Evolutionary conservation across 805 yeast species (phyloP).

Genomic region (Sugiyamaella chiloensis): DNA sequence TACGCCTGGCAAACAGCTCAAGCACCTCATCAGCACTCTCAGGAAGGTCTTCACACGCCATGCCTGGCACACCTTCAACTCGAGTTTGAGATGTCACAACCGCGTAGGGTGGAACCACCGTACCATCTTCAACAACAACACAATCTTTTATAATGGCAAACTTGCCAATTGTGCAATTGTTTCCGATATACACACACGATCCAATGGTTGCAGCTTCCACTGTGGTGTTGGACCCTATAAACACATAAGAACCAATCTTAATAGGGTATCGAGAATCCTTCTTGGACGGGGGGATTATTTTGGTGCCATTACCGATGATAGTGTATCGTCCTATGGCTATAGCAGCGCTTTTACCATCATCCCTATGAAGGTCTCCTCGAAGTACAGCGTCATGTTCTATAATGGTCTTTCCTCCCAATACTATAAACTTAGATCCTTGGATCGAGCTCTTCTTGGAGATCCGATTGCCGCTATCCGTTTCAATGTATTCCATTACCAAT

Average conservation of each 20-base stretch:
- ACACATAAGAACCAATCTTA: slow-evolving; percentile 37
- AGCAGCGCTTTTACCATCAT: slow-evolving; percentile 28
- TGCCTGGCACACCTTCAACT: slow-evolving; percentile 30
- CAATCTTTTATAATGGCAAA: slow-evolving; percentile 39
- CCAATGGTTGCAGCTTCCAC: slow-evolving; percentile 41
- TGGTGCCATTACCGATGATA: slow-evolving; percentile 25
- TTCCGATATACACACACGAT: slow-evolving; percentile 36
- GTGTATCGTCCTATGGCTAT: slow-evolving; percentile 38
- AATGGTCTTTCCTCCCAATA: slow-evolving; percentile 36
- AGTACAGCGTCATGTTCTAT: slow-evolving; percentile 33
- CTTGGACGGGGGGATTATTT: slow-evolving; percentile 33
- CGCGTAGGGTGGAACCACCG: slow-evolving; percentile 35
- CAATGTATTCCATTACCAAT: slow-evolving; percentile 16
- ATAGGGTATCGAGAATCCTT: slow-evolving; percentile 31
- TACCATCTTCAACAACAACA: slow-evolving; percentile 31
- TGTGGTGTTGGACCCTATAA: slow-evolving; percentile 31
- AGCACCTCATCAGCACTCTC: slow-evolving; percentile 32
- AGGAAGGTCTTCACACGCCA: slow-evolving; percentile 27
- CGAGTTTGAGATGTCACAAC: slow-evolving; percentile 36
- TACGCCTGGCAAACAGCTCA: slow-evolving; percentile 30
- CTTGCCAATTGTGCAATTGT: slow-evolving; percentile 33
- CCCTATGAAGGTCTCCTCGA: slow-evolving; percentile 36
- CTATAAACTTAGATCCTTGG: slow-evolving; percentile 36
- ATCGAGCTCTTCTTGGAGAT: slow-evolving; percentile 34
- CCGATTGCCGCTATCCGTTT: slow-evolving; percentile 35